Conservation (phyloP, 2,329 filamentous ascomycete species). For the Fusarium sp. region DNA sequence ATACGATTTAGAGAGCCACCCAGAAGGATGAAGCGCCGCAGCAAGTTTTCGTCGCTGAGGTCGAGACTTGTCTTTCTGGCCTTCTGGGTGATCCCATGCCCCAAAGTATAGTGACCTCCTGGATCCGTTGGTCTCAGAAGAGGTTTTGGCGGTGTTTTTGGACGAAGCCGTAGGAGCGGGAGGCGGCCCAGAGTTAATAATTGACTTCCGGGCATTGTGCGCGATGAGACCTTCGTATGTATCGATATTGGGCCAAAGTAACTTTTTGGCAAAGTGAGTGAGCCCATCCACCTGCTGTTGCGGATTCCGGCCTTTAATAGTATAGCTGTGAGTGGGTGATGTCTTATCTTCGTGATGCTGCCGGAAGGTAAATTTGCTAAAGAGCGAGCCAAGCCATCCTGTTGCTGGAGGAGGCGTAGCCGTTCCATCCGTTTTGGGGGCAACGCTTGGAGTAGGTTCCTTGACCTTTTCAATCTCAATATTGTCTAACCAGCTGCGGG, state of each 20-base stretch:
- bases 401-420: slow-evolving; percentile 30
- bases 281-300: slow-evolving; percentile 72
- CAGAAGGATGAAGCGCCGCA: slow-evolving; percentile 69
- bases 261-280: slow-evolving; percentile 72
- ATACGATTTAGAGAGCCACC: slow-evolving; percentile 78
- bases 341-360: slow-evolving; percentile 56
- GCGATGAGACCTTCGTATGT: slow-evolving; percentile 63
- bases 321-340: slow-evolving; percentile 57
- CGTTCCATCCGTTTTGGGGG: slow-evolving; percentile 17
- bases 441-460: slow-evolving; percentile 26
- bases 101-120: slow-evolving; percentile 63
- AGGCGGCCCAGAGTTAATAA: slow-evolving; percentile 39
- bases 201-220: slow-evolving; percentile 61
- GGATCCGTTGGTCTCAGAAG: slow-evolving; percentile 53
- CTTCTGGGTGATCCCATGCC: slow-evolving; percentile 54
- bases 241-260: slow-evolving; percentile 74
- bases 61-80: slow-evolving; percentile 51
- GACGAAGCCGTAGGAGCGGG: slow-evolving; percentile 50
- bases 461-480: slow-evolving; percentile 68
- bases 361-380: slow-evolving; percentile 65
- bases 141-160: slow-evolving; percentile 46
- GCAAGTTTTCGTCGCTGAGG: slow-evolving; percentile 67
- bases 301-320: slow-evolving; percentile 67
- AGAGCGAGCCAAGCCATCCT: slow-evolving; percentile 69
- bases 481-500: slow-evolving; percentile 76